Conservation (phyloP, 179 eudicot species). For the Actinidia chinensis region DNA sequence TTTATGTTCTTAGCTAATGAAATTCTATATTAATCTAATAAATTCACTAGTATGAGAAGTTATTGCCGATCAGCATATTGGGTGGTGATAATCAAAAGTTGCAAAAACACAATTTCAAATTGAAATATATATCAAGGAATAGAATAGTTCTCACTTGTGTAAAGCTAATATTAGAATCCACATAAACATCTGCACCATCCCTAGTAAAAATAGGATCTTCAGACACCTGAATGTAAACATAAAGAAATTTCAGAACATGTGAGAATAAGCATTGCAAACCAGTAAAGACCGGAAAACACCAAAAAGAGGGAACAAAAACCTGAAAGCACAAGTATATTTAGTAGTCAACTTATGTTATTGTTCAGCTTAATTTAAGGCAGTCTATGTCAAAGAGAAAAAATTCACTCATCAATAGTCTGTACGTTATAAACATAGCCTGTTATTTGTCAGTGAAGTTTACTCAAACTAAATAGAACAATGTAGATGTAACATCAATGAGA, state of each 20-base stretch:
- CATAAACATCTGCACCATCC: conserved; percentile 73
- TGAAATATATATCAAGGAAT: background rate
- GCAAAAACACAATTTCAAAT: background rate
- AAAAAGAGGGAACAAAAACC: background rate
- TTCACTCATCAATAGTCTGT: background rate
- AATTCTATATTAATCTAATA: too few species aligned
- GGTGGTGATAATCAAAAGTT: background rate
- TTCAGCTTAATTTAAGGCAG: too few species aligned
- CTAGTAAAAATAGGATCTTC: conserved; percentile 62
- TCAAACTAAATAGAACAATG: too few species aligned
- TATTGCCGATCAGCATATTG: background rate
- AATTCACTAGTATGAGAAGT: too few species aligned
- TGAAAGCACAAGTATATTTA: background rate
- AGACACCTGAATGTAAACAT: conserved; percentile 51
- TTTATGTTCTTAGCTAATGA: too few species aligned
- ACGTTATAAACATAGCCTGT: too few species aligned
- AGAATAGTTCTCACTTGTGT: conserved; percentile 51
- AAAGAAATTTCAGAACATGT: conserved; percentile 14
- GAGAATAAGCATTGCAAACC: background rate
- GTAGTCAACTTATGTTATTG: background rate
- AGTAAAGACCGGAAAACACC: conserved; percentile 1
- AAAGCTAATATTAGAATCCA: conserved; percentile 68
- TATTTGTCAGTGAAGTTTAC: too few species aligned
- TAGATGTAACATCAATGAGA: too few species aligned
- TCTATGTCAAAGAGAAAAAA: too few species aligned